Conservation (phyloP, 768 basidiomycete species). For the Rossbeevera mucosa region DNA sequence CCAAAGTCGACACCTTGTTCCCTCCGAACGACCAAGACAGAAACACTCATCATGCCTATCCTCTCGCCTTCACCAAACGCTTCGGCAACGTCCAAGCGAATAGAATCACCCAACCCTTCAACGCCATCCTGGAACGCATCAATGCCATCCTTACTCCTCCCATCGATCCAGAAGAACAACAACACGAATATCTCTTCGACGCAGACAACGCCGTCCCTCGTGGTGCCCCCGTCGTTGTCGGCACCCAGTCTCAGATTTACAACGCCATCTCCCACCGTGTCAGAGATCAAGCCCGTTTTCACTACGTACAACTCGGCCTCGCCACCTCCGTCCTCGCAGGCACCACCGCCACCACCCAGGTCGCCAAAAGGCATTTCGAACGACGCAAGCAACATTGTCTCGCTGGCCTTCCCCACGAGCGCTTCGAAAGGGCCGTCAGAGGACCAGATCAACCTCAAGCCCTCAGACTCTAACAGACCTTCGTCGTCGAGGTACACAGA, state of each 20-base stretch:
- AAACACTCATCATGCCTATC: background rate
- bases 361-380: background rate
- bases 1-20: background rate
- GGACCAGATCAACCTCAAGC: slow-evolving; percentile 1
- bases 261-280: slow-evolving; percentile 1
- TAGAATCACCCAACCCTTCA: background rate
- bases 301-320: slow-evolving; percentile 6
- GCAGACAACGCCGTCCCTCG: background rate
- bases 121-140: background rate
- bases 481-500: background rate
- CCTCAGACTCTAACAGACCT: background rate
- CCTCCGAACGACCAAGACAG: background rate
- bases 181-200: background rate
- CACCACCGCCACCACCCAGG: rapidly evolving
- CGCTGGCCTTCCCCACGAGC: background rate
- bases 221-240: background rate
- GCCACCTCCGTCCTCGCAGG: slow-evolving; percentile 1
- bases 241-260: background rate
- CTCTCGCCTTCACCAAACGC: background rate
- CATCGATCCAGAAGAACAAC: background rate
- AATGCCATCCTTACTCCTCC: background rate
- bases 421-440: background rate
- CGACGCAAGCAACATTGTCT: background rate
- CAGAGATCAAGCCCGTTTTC: background rate
- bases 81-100: background rate